Conservation (phyloP, 768 basidiomycete genomes). For the Suillus paluster region DNA sequence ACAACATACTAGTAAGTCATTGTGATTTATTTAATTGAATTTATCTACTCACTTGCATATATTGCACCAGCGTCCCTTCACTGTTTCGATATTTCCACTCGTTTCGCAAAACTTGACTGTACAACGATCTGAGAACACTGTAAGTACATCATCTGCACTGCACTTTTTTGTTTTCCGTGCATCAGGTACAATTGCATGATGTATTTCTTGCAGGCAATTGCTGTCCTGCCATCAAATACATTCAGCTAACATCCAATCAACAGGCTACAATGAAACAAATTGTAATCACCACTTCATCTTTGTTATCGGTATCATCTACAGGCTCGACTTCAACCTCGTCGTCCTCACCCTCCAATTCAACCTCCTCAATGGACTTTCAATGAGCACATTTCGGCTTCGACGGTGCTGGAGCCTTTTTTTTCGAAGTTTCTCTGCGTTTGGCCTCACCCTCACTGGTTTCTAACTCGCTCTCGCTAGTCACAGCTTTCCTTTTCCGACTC, state of each 20-base stretch:
- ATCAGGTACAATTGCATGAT: neutral
- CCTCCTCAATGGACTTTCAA: neutral
- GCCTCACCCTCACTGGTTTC: neutral
- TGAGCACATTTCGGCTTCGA: neutral
- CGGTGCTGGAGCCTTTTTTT: neutral
- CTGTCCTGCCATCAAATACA: too few relatives aligned
- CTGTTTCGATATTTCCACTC: neutral
- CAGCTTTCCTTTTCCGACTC: too few relatives aligned
- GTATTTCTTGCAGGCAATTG: neutral
- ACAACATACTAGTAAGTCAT: neutral
- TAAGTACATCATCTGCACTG: constrained; percentile 1
- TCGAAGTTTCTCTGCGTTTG: neutral
- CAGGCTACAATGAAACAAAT: neutral
- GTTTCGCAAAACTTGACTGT: constrained; percentile 5
- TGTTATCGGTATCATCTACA: neutral
- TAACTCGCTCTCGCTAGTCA: neutral
- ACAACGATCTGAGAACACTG: constrained; percentile 6
- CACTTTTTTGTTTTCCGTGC: neutral
- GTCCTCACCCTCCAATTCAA: neutral
- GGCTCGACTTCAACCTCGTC: neutral
- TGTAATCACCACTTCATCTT: neutral
- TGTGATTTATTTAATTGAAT: neutral
- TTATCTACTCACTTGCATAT: constrained; percentile 6
- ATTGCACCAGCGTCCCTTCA: constrained; percentile 9
- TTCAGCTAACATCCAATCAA: neutral